Conservation (phyloP, 805 yeast species). For the Monosporozyma yasuniensis region DNA sequence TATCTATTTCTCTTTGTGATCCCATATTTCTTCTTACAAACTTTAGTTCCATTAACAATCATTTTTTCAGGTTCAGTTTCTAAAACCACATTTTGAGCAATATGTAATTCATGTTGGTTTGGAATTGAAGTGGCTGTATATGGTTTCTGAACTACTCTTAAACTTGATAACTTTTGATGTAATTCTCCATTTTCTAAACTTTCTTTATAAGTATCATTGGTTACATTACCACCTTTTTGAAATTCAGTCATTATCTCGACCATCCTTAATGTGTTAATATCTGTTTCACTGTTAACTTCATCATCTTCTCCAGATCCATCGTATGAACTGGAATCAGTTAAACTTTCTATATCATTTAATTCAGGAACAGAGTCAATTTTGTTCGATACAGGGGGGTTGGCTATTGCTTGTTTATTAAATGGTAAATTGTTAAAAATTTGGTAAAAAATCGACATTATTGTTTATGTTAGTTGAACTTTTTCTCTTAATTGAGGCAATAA, state of each 20-base stretch:
- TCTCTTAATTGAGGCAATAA: too few species aligned
- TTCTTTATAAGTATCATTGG: not conserved
- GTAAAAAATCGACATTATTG: not conserved
- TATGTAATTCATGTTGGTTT: not conserved
- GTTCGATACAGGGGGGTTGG: not conserved
- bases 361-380: not conserved
- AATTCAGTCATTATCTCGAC: slow-evolving; percentile 10
- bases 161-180: not conserved
- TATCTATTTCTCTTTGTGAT: slow-evolving; percentile 1
- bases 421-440: not conserved
- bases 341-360: not conserved
- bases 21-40: not conserved
- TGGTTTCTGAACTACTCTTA: too few species aligned
- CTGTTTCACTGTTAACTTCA: slow-evolving; percentile 13
- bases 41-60: not conserved
- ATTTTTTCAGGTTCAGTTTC: not conserved
- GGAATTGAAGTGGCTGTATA: too few species aligned
- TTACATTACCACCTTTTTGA: not conserved
- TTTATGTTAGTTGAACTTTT: too few species aligned
- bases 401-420: not conserved
- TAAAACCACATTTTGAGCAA: not conserved
- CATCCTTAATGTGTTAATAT: slow-evolving; percentile 19
- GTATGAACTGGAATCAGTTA: not conserved
- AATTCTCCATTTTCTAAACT: not conserved
- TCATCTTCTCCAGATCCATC: not conserved